Evolutionary conservation across 768 basidiomycete species (phyloP), one percentile per base, ranked within the genome.

Genomic region (Boletales sp.): DNA sequence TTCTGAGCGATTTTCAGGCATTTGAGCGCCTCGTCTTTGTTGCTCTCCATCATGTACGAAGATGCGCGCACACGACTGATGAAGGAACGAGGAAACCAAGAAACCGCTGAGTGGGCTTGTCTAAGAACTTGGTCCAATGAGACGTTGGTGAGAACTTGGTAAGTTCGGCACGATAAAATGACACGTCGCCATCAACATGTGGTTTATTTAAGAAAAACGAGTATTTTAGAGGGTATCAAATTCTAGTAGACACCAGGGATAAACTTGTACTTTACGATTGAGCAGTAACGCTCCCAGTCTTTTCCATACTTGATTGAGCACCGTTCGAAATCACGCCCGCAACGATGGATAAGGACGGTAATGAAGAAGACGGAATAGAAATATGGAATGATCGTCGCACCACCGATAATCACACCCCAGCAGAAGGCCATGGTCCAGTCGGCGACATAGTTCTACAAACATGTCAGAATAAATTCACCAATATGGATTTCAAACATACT

Each of bases 291-390:
- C 17, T 92, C 90, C 92, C 93, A 96, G 66, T 96, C 94, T 58
- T 94, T 90, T 31, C 91, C 92, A 61, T 96, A 97, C 72, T 97
- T 97, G 57, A 80, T 67, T 3, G 85, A 84, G 69, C 94, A 93
- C 77, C 94, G 79, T 68, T 94, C 95, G 68, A 98, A 96, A 77
- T 99, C 96, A 46, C 96, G 84, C 0, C 86, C 81, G 60, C 87
- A 90, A 33, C 96, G 83, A 63, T 98, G 96, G 36, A 92, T 76
- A 48, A 99, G 82, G 18, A 98, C 94, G 40, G 80, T 80, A 62
- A 95, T 85, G 77, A 98, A 98, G 80, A 98, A 99, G 44, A 93
- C 76, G 12, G 92, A 92, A 72, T 98, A 98, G 72, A 91, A 99
- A 73, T 94, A 94, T 1, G 94, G 94, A 64, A 98, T 95, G 43